Evolutionary conservation across 805 yeast species (phyloP).

Genomic region (Barnettozyma salicaria): DNA sequence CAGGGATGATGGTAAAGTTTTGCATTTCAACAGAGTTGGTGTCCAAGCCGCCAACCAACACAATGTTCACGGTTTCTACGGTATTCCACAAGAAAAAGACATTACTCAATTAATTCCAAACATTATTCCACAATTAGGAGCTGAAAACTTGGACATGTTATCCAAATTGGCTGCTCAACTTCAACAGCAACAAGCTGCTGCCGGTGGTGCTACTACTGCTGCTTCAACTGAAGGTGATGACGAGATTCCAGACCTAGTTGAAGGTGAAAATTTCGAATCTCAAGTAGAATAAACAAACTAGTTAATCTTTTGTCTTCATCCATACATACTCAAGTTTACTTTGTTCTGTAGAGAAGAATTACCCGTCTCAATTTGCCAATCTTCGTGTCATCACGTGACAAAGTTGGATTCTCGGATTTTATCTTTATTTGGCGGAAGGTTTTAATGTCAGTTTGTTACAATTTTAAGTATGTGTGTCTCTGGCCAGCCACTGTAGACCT

Average conservation of each 20-base stretch:
- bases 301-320: too few species aligned
- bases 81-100: slow-evolving; percentile 89
- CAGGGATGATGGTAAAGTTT: slow-evolving; percentile 92
- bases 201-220: slow-evolving; percentile 43
- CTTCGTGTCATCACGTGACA: too few species aligned
- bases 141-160: slow-evolving; percentile 87
- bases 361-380: too few species aligned
- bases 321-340: too few species aligned
- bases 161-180: slow-evolving; percentile 85
- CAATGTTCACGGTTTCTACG: slow-evolving; percentile 93
- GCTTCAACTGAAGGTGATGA: slow-evolving; percentile 45
- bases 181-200: slow-evolving; percentile 49
- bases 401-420: too few species aligned
- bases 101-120: slow-evolving; percentile 90
- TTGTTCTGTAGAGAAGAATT: too few species aligned
- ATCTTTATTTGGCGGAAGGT: too few species aligned
- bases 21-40: slow-evolving; percentile 95
- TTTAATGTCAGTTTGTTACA: too few species aligned
- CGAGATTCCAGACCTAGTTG: slow-evolving; percentile 67
- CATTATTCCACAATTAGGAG: slow-evolving; percentile 93
- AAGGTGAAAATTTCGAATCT: slow-evolving; percentile 60
- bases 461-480: too few species aligned
- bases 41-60: slow-evolving; percentile 87
- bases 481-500: too few species aligned
- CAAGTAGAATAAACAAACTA: slow-evolving; percentile 43